Base-by-base conservation (phyloP, 768 basidiomycete genomes). In the Fibroporia radiculosa region DNA sequence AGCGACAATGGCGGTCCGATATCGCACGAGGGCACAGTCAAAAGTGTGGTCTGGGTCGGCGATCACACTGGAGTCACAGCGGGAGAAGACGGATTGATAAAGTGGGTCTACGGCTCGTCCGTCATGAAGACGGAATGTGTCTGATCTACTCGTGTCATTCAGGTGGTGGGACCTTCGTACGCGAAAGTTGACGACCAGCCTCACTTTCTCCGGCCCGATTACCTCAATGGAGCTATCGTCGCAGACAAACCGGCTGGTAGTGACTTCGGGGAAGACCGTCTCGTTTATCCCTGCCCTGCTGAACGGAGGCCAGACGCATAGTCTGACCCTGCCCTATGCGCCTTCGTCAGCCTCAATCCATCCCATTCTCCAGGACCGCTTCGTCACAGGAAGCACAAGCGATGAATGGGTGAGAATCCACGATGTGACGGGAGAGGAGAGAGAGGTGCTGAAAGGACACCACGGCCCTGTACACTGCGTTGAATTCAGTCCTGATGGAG, bases 381-480 rank as follows among this genome's bases (percentile, higher is more conserved):
- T 97, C 65, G 85, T 98, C 45, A 92, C 91, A 0, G 96, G 96
- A 31, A 89, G 82, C 53, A 72, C 76, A 40, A 77, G 75, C 12
- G 96, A 99, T 62, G 93, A 97, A 56, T 98, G 96, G 96, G 93
- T 99, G 35, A 75, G 95, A 27, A 80, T 97, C 24, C 92, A 98
- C 61, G 85, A 84, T 13, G 80, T 93, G 58, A 78, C 85, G 25
- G 96, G 95, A 1, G 82, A 84, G 62, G 93, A 99, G 67, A 67
- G 77, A 51, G 95, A 97, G 46, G 77, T 96, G 24, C 74, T 93
- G 47, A 95, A 96, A 64, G 95, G 95, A 3, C 96, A 98, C 58
- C 96, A 98, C 60, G 96, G 95, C 19, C 93, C 95, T 16, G 93
- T 98, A 14, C 92, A 95, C 56, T 90, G 88, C 44, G 84, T 95